A percentile compares a stretch with the other conserved stretches of the same genome.
These are phyloP conservation scores for Peronospora destructor DNA, from an alignment of 352 stramenopile species.

Conservation along the genomic window DNA sequence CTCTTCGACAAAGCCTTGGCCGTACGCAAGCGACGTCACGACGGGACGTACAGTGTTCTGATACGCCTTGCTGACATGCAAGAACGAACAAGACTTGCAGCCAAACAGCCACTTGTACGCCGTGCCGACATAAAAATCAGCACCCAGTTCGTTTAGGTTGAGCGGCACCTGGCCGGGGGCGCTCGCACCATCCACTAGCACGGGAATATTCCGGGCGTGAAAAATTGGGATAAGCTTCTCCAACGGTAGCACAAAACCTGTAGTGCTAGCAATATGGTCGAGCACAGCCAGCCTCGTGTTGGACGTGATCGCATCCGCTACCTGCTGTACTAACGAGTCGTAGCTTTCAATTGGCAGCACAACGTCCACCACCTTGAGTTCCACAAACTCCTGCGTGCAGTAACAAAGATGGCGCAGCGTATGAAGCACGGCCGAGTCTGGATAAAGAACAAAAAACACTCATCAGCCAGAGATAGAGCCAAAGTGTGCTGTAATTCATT, in stretches of 20 bases:
- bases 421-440: conserved; percentile 77
- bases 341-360: conserved; percentile 65
- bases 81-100: conserved; percentile 80
- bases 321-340: conserved; percentile 58
- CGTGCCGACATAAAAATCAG: conserved; percentile 81
- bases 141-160: conserved; percentile 54
- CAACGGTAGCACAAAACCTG: conserved; percentile 68
- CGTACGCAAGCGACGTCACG: conserved; percentile 75
- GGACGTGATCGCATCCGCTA: conserved; percentile 66
- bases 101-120: conserved; percentile 84
- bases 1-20: conserved; percentile 76
- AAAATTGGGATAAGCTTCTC: conserved; percentile 81
- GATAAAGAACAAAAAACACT: conserved; percentile 4
- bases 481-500: background rate
- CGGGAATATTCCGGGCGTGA: conserved; percentile 65
- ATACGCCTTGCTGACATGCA: conserved; percentile 79
- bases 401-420: conserved; percentile 81
- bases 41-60: conserved; percentile 69
- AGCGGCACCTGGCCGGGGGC: conserved; percentile 66
- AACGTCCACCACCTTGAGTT: conserved; percentile 81
- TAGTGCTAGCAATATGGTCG: conserved; percentile 76
- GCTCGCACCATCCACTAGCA: conserved; percentile 75
- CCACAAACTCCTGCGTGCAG: conserved; percentile 83
- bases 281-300: conserved; percentile 81
- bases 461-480: background rate